Evolutionary conservation across 352 stramenopile genomes (phyloP), one percentile per base, ranked within the genome.

Genomic region (Globisporangium acanthophoron): DNA sequence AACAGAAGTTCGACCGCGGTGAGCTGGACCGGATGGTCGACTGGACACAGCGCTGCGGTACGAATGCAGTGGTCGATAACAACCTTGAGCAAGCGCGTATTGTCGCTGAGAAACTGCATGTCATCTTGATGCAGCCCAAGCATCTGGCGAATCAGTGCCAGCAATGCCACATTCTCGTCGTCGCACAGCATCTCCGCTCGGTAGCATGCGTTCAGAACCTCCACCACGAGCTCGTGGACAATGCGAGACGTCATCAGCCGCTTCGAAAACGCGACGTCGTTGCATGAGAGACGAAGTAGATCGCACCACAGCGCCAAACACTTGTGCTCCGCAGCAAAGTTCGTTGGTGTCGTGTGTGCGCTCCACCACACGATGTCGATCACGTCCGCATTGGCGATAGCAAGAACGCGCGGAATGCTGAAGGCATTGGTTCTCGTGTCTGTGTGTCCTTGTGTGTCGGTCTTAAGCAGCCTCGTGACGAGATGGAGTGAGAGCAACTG

Each of bases 351-450:
- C 5, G 50, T 54, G 33, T 48, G 15, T 5, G 27, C 9, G 29
- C 51, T 64, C 52, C 59, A 60, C 59, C 52, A 60, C 43, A 65
- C 39, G 27, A 47, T 44, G 16, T 57, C 54, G 41, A 65, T 49
- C 18, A 60, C 21, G n/a, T 56, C 53, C 18, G 55, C 27, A 9
- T 54, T 18, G 3, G 51, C 27, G 20, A 24, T 39, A 9, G 20
- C 37, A 11, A 64, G 41, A 21, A 12, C 24, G 6, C 8, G 21
- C 13, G 18, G 33, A 13, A 59, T 29, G 39, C 52, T n/a, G 12
- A 41, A 54, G 5, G 8, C 15, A 5, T 12, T 0, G 1, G 51
- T 27, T 3, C 11, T 6, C 3, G 18, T 12, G 31, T 3, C 7
- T 7, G 8, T 31, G 2, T 7, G 7, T 0, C 11, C 31, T 40